Evolutionary conservation across 805 yeast genomes (phyloP), one percentile per base, ranked within the genome.

Genomic region (Candida maesae): DNA sequence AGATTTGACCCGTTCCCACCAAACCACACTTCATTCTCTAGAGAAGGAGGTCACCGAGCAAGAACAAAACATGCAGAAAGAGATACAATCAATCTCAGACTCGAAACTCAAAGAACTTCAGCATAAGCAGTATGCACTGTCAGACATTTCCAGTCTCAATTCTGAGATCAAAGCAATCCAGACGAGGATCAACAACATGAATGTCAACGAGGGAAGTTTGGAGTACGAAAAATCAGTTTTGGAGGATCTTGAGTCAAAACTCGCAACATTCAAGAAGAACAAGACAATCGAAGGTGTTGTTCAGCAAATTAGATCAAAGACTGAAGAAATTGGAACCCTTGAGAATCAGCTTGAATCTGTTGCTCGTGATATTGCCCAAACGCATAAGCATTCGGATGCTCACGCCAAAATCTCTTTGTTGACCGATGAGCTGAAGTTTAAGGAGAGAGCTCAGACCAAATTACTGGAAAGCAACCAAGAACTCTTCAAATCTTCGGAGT

Each of bases 351-450:
- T 79, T 10, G 93, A 86, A 9, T 68, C 67, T 0, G 52, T 79
- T 13, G 73, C 74, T 41, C 68, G 68, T 14, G 71, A 76, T 16
- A 65, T 85, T 12, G 55, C 74, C 5, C 61, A 65, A 13, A 70
- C 75, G 4, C 81, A 76, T 50, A 71, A 73, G 50, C 82, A 77
- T 52, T 67, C 84, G 1, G 89, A 80, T 36, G 51, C 70, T 3
- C 66, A 74, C 45, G 82, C 87, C 1, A 78, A 74, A 46, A 52
- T 78, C 4, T 65, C 71, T 0, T 52, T 79, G 14, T 48, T 74
- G 24, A 53, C 57, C 16, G 78, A 74, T 24, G 68, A 74, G 10
- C 49, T 58, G 2, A 53, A 43, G 2, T 53, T 62, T 28, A 68
- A 65, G 34, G 49, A 52, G 12, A 49, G 48, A 5, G 62, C 65